Base-by-base conservation (phyloP, 148 eudicot species). In the Bassia scoparia region DNA sequence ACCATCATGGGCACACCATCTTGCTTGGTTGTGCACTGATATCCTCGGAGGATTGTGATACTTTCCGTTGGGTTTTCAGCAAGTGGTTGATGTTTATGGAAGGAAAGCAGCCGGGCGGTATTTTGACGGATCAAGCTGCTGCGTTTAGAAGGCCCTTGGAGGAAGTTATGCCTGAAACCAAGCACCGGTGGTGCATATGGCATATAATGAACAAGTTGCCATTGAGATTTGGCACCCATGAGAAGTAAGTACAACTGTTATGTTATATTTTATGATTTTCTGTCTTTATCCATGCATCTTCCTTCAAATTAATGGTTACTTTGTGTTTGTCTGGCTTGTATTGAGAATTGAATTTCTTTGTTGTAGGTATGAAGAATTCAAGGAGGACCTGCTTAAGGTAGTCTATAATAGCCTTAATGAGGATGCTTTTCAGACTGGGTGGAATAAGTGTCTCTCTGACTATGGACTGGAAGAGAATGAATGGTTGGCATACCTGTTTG, bases 321-420 rank as follows among this genome's bases (percentile, higher is more conserved):
- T 41, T 4, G 5, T 41, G 11, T 41, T 11, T 11, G 11, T 41
- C 11, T 5, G 11, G 5, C 11, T 4, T 41, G 11, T 4, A 41
- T 4, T 11, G 11, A 41, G n/a, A n/a, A n/a, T n/a, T n/a, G n/a
- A n/a, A n/a, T n/a, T 41, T 5, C 11, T 5, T 41, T 11, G 11
- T 41, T 41, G 46, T 41, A 41, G 46, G 46, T 41, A 52, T 21
- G 21, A 52, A 2, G 56, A 52, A 0, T 52, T 52, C 0, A 0
- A 13, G 0, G 21, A 52, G 21, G 21, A 4, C 26, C 29, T 54
- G 1, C 5, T 5, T 5, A 5, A 0, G 2, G 7, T 21, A 0
- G 9, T 54, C 2, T 21, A 54, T 0, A 23, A 21, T 0, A 3
- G 7, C 17, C 10, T 54, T 54, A n/a, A 9, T 13, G 2, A 9